Percentiles rank a stretch among this genome's conserved stretches.
phyloP scores from a whole-genome alignment of 306 rosid genomes.

The Clitoria ternatea region DNA sequence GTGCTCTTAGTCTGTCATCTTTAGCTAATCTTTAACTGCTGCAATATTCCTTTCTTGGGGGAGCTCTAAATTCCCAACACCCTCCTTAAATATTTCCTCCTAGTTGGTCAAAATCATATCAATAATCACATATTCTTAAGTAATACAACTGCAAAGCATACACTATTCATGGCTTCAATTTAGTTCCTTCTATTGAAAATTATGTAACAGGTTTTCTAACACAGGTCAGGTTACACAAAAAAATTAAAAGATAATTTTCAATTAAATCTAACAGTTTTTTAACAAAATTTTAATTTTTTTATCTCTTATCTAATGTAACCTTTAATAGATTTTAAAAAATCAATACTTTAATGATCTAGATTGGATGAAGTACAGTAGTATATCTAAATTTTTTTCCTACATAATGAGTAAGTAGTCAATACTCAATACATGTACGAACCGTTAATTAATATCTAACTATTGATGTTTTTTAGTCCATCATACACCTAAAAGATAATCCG shows the following conservation, averaged over 20 bases:
- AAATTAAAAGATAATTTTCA: too few relatives aligned
- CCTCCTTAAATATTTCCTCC: neutral
- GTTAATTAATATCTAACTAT: too few relatives aligned
- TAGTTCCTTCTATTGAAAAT: too few relatives aligned
- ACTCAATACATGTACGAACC: conserved; percentile 28
- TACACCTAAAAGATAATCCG: too few relatives aligned
- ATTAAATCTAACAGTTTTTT: too few relatives aligned
- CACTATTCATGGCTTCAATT: neutral
- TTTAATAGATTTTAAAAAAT: too few relatives aligned
- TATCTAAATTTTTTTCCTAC: neutral
- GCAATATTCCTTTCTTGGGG: conserved; percentile 12
- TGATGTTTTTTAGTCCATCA: too few relatives aligned
- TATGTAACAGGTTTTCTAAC: too few relatives aligned
- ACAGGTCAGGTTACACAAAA: too few relatives aligned
- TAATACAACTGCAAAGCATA: neutral
- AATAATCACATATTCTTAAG: neutral
- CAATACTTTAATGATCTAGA: conserved; percentile 6
- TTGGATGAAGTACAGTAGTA: neutral
- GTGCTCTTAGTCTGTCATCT: neutral
- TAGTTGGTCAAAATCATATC: too few relatives aligned
- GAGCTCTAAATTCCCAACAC: neutral
- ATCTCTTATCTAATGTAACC: too few relatives aligned
- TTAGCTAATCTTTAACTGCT: conserved; percentile 8
- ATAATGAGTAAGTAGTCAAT: neutral
- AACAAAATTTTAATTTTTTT: too few relatives aligned